Conservation (phyloP, 805 yeast genomes). For the Sporopachydermia quercuum region DNA sequence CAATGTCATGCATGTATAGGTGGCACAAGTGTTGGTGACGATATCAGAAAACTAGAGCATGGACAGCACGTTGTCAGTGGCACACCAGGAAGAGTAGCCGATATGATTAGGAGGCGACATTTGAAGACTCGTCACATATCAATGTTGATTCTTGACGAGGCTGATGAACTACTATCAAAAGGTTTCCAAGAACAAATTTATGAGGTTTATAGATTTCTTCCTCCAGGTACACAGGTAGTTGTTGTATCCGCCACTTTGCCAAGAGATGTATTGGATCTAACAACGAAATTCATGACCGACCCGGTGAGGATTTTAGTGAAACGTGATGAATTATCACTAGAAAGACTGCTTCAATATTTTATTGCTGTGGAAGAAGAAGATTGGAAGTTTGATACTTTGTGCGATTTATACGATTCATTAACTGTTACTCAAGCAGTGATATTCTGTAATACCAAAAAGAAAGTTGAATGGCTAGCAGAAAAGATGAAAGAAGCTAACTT, state of each 20-base stretch:
- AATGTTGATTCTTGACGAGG: conserved; percentile 89
- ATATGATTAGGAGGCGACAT: conserved; percentile 75
- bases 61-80: conserved; percentile 93
- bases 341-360: conserved; percentile 88
- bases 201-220: conserved; percentile 76
- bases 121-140: conserved; percentile 63
- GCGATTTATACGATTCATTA: conserved; percentile 88
- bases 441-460: conserved; percentile 91
- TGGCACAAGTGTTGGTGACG: conserved; percentile 75
- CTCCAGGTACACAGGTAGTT: conserved; percentile 81
- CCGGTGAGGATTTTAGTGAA: conserved; percentile 91
- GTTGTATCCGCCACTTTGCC: conserved; percentile 93
- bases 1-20: conserved; percentile 89
- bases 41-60: conserved; percentile 53
- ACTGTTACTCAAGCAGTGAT: conserved; percentile 96
- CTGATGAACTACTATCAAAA: conserved; percentile 84
- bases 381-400: conserved; percentile 86
- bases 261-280: conserved; percentile 78
- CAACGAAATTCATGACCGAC: conserved; percentile 80
- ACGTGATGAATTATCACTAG: conserved; percentile 84
- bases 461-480: conserved; percentile 82
- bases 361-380: conserved; percentile 85
- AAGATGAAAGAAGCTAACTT: conserved; percentile 69
- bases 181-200: conserved; percentile 95
- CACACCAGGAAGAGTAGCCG: conserved; percentile 91